Evolutionary conservation across 495 filamentous ascomycete species (phyloP).

Genomic region (Tuber borchii): DNA sequence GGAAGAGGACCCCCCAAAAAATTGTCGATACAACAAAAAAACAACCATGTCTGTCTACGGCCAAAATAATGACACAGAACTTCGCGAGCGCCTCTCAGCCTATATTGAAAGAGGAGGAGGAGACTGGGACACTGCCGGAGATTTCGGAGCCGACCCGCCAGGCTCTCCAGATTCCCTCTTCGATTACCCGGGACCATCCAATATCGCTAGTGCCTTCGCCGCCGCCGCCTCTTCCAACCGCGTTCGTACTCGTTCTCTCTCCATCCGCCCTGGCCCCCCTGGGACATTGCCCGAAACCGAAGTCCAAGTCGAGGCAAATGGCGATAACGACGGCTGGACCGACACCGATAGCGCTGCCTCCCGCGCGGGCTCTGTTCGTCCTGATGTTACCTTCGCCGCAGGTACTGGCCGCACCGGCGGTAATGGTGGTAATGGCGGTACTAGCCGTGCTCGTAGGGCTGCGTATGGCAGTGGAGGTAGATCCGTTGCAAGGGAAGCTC

Average conservation of each 20-base stretch:
- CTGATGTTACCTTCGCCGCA: background rate
- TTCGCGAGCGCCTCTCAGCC: background rate
- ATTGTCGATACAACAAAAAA: background rate
- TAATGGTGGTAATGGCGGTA: background rate
- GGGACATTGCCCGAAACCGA: conserved; percentile 19
- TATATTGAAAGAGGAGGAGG: background rate
- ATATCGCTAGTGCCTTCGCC: background rate
- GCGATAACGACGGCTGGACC: background rate
- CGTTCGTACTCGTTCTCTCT: background rate
- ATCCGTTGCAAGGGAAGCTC: background rate
- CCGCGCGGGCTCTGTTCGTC: background rate
- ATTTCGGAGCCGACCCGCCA: background rate
- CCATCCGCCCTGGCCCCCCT: background rate
- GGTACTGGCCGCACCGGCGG: background rate
- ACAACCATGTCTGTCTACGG: background rate
- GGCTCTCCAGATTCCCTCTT: background rate
- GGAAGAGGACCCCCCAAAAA: background rate
- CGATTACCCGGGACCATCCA: background rate
- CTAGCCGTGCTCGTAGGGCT: conserved; percentile 1
- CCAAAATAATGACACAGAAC: background rate
- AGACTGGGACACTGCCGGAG: background rate
- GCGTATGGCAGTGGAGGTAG: background rate
- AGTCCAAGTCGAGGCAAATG: conserved; percentile 15
- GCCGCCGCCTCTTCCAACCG: background rate
- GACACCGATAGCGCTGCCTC: background rate